Evolutionary conservation across 2,329 filamentous ascomycete genomes (phyloP).

Genomic region (Colletotrichum aenigma): DNA sequence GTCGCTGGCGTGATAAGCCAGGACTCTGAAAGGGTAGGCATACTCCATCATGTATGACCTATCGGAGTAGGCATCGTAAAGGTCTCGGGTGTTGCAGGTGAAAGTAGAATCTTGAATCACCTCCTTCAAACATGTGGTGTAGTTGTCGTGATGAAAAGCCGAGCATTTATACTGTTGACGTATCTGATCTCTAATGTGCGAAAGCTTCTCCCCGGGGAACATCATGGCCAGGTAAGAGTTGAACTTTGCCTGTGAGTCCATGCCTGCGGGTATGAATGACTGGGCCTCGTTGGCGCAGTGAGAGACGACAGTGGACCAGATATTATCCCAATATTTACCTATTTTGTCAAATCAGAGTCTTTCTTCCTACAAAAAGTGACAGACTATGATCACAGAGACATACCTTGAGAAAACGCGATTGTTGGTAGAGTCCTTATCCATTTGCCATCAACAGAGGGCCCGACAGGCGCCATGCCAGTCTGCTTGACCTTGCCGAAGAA

Average conservation of each 20-base stretch:
- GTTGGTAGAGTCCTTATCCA: conserved; percentile 34
- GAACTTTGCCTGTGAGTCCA: conserved; percentile 35
- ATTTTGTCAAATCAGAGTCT: not conserved
- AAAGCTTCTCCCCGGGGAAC: conserved; percentile 33
- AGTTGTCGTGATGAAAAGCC: conserved; percentile 10
- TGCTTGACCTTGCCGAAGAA: conserved; percentile 26
- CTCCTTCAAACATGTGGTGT: conserved; percentile 25
- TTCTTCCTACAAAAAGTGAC: not conserved
- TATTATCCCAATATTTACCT: conserved; percentile 25
- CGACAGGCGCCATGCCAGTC: conserved; percentile 33
- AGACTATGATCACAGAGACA: no score
- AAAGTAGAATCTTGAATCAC: conserved; percentile 38
- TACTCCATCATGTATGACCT: conserved; percentile 23
- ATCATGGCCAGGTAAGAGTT: conserved; percentile 29
- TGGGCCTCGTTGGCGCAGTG: conserved; percentile 33
- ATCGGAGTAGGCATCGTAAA: conserved; percentile 39
- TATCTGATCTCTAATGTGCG: conserved; percentile 21
- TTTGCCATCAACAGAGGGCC: conserved; percentile 33
- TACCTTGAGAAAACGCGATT: conserved; percentile 30
- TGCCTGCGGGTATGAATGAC: conserved; percentile 31
- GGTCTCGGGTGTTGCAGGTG: conserved; percentile 38
- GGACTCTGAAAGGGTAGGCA: conserved; percentile 31
- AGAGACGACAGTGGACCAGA: conserved; percentile 32
- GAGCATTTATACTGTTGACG: not conserved
- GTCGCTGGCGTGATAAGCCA: conserved; percentile 48